Percentiles rank a stretch among this genome's conserved stretches.
Conservation (phyloP, 1,139 yeast genomes). For the Geotrichum aggregatum region DNA sequence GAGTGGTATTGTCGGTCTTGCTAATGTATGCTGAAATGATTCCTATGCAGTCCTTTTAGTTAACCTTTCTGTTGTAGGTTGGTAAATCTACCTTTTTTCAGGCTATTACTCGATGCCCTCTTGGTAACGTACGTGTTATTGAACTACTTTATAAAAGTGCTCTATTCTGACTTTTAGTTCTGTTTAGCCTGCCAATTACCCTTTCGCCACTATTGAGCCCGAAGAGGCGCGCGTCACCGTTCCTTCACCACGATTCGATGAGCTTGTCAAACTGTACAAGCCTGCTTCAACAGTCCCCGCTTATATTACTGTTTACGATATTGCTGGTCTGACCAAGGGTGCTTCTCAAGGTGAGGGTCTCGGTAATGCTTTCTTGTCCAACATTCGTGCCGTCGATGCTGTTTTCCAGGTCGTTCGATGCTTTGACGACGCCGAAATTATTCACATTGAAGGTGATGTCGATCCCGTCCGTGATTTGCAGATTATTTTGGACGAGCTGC, state of each 20-base stretch:
- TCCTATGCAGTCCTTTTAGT: neutral
- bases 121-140: constrained; percentile 57
- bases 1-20: constrained; percentile 92
- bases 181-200: constrained; percentile 79
- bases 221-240: constrained; percentile 98
- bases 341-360: constrained; percentile 97
- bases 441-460: constrained; percentile 97
- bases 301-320: constrained; percentile 87
- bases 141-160: neutral
- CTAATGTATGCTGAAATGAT: constrained; percentile 47
- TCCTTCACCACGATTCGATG: constrained; percentile 87
- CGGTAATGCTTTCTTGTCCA: constrained; percentile 96
- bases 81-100: constrained; percentile 83
- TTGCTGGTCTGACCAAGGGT: constrained; percentile 97
- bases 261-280: constrained; percentile 65
- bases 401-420: constrained; percentile 96
- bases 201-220: constrained; percentile 97
- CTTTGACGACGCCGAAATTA: constrained; percentile 96
- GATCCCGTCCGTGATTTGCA: constrained; percentile 94
- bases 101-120: constrained; percentile 78
- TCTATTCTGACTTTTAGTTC: neutral
- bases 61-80: constrained; percentile 40
- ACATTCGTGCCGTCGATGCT: constrained; percentile 97
- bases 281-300: constrained; percentile 91
- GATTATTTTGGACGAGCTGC: constrained; percentile 84